Percentiles rank a stretch among this genome's conserved stretches.
Conservation (phyloP, 345 rosid genomes). For the Hypericum androsaemum region DNA sequence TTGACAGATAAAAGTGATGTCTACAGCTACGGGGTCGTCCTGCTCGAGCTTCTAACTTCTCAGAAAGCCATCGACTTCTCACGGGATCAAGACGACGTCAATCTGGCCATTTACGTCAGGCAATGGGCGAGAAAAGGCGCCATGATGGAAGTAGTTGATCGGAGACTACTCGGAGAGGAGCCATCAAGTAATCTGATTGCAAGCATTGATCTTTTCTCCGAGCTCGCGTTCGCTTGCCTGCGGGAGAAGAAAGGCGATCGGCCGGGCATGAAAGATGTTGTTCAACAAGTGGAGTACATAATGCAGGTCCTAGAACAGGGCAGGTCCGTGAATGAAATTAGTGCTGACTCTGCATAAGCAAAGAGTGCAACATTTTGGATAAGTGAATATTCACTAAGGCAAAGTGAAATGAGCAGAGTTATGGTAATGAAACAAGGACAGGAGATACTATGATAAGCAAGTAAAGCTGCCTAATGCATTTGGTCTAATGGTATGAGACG, state of each 20-base stretch:
- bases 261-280: slow-evolving; percentile 46
- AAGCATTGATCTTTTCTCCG: slow-evolving; percentile 27
- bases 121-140: slow-evolving; percentile 34
- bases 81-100: slow-evolving; percentile 46
- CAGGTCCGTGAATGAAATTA: slow-evolving; percentile 4
- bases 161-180: too few relatives aligned
- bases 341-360: neutral
- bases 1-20: slow-evolving; percentile 57
- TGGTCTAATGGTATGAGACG: too few relatives aligned
- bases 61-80: slow-evolving; percentile 44
- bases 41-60: slow-evolving; percentile 41
- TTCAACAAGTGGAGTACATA: slow-evolving; percentile 35
- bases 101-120: slow-evolving; percentile 36
- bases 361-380: too few relatives aligned
- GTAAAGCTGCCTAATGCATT: too few relatives aligned
- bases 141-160: slow-evolving; percentile 32
- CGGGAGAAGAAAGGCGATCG: slow-evolving; percentile 39
- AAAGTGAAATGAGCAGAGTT: too few relatives aligned
- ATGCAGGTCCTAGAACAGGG: slow-evolving; percentile 16
- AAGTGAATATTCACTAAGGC: too few relatives aligned
- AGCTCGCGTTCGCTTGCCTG: slow-evolving; percentile 40
- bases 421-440: too few relatives aligned
- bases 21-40: slow-evolving; percentile 56
- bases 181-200: neutral
- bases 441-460: too few relatives aligned